Evolutionary conservation across 2,329 filamentous ascomycete genomes (phyloP), one percentile per base, ranked within the genome.

Genomic region (Chaetothyriales sp.): DNA sequence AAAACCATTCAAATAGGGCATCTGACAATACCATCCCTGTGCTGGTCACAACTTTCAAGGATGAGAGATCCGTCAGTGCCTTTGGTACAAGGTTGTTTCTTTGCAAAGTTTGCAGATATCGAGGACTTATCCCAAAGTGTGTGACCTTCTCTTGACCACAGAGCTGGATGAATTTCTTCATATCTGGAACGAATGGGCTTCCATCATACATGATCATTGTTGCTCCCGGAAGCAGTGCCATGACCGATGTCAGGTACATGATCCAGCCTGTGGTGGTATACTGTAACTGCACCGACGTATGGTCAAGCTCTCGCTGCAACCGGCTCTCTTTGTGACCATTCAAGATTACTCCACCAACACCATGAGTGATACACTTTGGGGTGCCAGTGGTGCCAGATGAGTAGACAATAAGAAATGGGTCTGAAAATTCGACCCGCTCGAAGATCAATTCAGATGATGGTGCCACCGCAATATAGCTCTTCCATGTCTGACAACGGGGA

Each of bases 291-390:
- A 73, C 69, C 15, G 64, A 72, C 1, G 69, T 63, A 0, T 71
- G 62, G 0, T 64, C 64, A 43, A 73, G 58, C 47, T 75, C 68
- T 5, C 69, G 64, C 57, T 81, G 77, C 19, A 81, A 61, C 19
- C 62, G 65, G 1, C 68, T 70, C 63, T 93, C 86, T 62, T 89
- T 81, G 43, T 64, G 65, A 1, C 64, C 55, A 32, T 62, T 67
- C 43, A 69, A 53, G 15, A 68, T 49, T 10, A 66, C 62, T 0
- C 67, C 66, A 18, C 67, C 67, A 5, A 65, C 64, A 0, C 79
- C 81, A 64, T 94, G 87, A 2, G 90, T 84, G 55, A 93, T 92
- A 53, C 85, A 88, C 62, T 93, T 93, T 10, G 87, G 87, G 18
- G 77, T 79, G 3, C 87, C 86, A 0, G 87, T 93, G 0, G 86